These are phyloP conservation scores for Suillus spraguei DNA, from an alignment of 768 basidiomycete genomes.

Conservation along the genomic window DNA sequence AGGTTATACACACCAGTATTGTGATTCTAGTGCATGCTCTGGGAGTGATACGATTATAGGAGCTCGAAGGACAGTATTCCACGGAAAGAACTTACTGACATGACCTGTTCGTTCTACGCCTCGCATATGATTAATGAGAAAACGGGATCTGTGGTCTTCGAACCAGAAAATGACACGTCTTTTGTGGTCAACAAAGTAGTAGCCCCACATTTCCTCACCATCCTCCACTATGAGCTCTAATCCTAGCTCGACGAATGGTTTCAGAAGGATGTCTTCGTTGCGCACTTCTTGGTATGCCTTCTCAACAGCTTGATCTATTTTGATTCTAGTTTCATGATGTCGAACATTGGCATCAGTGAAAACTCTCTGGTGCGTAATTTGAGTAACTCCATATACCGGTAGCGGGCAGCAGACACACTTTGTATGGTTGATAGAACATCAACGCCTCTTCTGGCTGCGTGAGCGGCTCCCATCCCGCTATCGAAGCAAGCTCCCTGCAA, in stretches of 20 bases:
- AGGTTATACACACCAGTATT: conserved; percentile 27
- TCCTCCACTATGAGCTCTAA: conserved; percentile 12
- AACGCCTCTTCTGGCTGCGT: conserved; percentile 58
- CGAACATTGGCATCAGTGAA: conserved; percentile 17
- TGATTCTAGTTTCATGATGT: not conserved
- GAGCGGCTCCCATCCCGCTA: conserved; percentile 41
- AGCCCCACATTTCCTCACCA: conserved; percentile 19
- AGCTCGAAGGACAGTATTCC: not conserved
- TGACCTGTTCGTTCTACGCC: conserved; percentile 42
- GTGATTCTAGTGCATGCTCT: conserved; percentile 28
- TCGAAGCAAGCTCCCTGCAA: not conserved
- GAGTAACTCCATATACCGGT: not conserved
- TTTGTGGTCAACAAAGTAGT: conserved; percentile 50
- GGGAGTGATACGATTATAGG: not conserved
- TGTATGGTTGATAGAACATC: conserved; percentile 48
- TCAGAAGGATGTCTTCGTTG: not conserved
- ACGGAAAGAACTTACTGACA: conserved; percentile 36
- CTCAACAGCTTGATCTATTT: not conserved
- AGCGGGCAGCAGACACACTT: conserved; percentile 31
- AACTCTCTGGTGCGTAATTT: conserved; percentile 9
- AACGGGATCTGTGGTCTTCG: conserved; percentile 35
- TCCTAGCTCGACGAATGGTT: conserved; percentile 6
- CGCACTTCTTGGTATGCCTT: not conserved
- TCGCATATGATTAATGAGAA: conserved; percentile 36
- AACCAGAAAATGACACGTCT: conserved; percentile 50